Conservation (phyloP, 2,329 filamentous ascomycete genomes). For the Penicillium griseofulvum region DNA sequence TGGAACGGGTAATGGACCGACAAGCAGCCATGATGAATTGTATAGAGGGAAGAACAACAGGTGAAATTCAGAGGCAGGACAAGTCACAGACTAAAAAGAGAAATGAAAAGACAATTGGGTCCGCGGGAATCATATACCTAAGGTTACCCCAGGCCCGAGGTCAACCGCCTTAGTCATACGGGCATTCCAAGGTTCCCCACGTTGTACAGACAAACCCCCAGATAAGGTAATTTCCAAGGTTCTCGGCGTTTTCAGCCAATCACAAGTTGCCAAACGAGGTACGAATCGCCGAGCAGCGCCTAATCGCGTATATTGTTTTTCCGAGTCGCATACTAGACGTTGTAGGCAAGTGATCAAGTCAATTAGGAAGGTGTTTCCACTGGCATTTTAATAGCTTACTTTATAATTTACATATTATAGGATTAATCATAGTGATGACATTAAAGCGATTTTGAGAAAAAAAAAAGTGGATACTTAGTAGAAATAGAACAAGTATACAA, state of each 20-base stretch:
- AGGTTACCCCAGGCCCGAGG: slow-evolving; percentile 24
- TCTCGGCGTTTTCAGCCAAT: slow-evolving; percentile 21
- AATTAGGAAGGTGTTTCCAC: slow-evolving; percentile 1
- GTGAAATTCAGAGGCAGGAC: not conserved
- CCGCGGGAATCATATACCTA: slow-evolving; percentile 9
- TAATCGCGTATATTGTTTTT: not conserved
- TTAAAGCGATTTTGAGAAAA: not conserved
- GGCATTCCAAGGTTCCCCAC: slow-evolving; percentile 10
- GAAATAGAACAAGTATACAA: slow-evolving; percentile 11
- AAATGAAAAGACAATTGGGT: not conserved
- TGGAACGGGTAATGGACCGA: slow-evolving; percentile 36
- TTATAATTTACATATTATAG: no score
- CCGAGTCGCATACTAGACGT: not conserved
- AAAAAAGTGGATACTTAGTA: not conserved
- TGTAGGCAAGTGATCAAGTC: not conserved
- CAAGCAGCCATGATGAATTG: slow-evolving; percentile 37
- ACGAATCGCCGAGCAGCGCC: slow-evolving; percentile 13
- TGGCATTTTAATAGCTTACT: not conserved
- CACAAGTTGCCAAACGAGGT: not conserved
- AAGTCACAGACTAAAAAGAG: not conserved
- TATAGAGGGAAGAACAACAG: not conserved
- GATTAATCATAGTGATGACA: not conserved
- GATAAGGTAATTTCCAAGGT: slow-evolving; percentile 16
- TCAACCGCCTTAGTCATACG: slow-evolving; percentile 16
- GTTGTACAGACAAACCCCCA: not conserved